Evolutionary conservation across 2,329 filamentous ascomycete species (phyloP), one percentile per base, ranked within the genome.

Genomic region (Fusarium floridanum): DNA sequence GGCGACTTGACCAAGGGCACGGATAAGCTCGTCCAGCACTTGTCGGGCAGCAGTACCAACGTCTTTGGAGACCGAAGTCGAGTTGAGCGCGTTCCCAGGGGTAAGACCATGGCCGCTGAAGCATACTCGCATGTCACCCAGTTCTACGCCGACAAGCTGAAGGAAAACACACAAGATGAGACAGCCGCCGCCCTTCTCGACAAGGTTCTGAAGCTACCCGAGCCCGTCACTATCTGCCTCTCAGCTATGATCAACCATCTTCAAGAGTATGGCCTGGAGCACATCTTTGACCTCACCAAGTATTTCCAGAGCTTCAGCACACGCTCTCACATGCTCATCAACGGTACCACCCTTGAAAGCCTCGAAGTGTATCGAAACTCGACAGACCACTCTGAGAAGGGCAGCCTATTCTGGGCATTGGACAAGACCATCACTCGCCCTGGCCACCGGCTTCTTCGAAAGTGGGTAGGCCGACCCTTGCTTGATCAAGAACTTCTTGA

Each of bases 241-340:
- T 98, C 97, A 5, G 94, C 95, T 12, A 98, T 99, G 95, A 98
- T 99, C 77, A 94, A 90, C 2, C 95, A 99, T 79, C 86, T 99
- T 77, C 92, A 91, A 20, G 95, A 98, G 74, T 99, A 98, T 81
- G 95, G 95, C 1, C 87, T 99, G 22, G 93, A 98, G 82, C 95
- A 98, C 85, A 94, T 99, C 63, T 98, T 99, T 77, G 93, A 98
- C 79, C 85, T 99, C 50, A 98, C 97, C 2, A 98, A 97, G 78
- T 98, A 98, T 84, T 99, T 99, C 80, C 93, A 98, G 77, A 95
- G 95, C 3, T 99, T 99, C 84, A 98, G 94, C 77, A 94, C 95
- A 9, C 89, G 95, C 41, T 95, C 96, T 16, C 95, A 98, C 80
- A 98, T 99, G 97, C 87, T 98, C 5, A 86, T 99, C 70, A 98